Evolutionary conservation across 306 rosid species (phyloP).

Genomic region (Quillaja saponaria): DNA sequence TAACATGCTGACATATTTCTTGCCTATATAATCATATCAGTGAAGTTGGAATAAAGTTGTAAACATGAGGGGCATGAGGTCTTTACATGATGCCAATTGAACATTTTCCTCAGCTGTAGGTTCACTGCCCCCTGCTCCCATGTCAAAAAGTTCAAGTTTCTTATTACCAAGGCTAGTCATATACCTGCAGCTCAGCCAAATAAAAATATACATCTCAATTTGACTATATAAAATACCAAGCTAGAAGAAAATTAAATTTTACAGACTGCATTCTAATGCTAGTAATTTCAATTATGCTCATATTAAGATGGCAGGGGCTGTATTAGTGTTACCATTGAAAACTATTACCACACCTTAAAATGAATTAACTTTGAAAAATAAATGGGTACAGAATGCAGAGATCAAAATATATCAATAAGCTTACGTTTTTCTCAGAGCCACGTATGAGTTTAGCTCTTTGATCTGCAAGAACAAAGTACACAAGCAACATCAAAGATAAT

Average conservation of each 20-base stretch:
- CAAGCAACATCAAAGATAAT: slow-evolving; percentile 1
- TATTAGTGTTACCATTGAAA: slow-evolving; percentile 10
- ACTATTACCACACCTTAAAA: slow-evolving; percentile 14
- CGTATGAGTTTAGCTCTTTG: slow-evolving; percentile 95
- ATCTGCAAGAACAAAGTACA: slow-evolving; percentile 64
- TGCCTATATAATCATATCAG: background rate
- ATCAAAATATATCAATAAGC: slow-evolving; percentile 33
- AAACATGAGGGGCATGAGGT: slow-evolving; percentile 13
- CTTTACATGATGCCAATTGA: slow-evolving; percentile 86
- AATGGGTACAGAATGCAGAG: slow-evolving; percentile 9
- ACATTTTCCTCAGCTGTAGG: slow-evolving; percentile 84
- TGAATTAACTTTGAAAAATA: slow-evolving; percentile 14
- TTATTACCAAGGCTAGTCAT: slow-evolving; percentile 89
- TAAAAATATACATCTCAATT: slow-evolving; percentile 19
- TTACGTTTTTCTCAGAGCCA: slow-evolving; percentile 97
- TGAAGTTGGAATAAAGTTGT: background rate
- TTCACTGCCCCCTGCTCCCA: slow-evolving; percentile 79
- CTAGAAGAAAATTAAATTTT: slow-evolving; percentile 17
- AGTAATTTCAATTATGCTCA: slow-evolving; percentile 6
- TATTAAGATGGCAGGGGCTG: background rate
- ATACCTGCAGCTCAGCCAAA: slow-evolving; percentile 62
- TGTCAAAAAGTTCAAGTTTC: slow-evolving; percentile 90
- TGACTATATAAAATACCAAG: slow-evolving; percentile 19
- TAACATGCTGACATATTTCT: too few relatives aligned
- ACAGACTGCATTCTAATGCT: slow-evolving; percentile 22